Percentiles rank a stretch among this genome's conserved stretches.
These are phyloP conservation scores for Camellia lanceoleosa DNA, from an alignment of 148 eudicot genomes.

Conservation along the genomic window DNA sequence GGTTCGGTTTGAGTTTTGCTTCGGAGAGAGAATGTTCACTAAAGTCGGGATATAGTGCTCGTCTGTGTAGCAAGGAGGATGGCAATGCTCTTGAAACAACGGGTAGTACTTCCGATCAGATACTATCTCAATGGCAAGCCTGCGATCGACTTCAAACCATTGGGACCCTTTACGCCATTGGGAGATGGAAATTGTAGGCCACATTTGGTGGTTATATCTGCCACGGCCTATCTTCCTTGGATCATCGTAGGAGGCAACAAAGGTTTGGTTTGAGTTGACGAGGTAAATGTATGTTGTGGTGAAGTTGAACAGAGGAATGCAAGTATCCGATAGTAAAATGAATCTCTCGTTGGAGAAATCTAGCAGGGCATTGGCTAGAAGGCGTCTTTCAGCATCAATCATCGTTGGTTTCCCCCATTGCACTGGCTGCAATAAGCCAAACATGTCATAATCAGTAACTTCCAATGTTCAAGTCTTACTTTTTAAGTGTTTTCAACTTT, in stretches of 20 bases:
- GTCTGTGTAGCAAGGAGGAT: conserved; percentile 20
- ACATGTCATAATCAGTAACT: too few relatives aligned
- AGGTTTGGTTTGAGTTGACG: conserved; percentile 6
- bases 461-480: too few relatives aligned
- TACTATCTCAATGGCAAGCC: conserved; percentile 8
- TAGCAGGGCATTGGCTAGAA: conserved; percentile 21
- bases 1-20: conserved; percentile 26
- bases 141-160: conserved; percentile 15
- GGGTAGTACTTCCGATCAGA: conserved; percentile 16
- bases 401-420: conserved; percentile 21
- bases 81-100: conserved; percentile 3
- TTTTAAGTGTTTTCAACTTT: too few relatives aligned
- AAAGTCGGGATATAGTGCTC: conserved; percentile 21
- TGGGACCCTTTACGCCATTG: conserved; percentile 22
- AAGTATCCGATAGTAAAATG: conserved; percentile 17
- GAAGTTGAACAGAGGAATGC: conserved; percentile 24
- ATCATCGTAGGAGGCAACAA: conserved; percentile 8
- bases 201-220: conserved; percentile 10
- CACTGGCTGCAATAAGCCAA: conserved; percentile 12
- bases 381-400: conserved; percentile 21
- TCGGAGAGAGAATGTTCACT: background rate
- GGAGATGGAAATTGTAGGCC: background rate
- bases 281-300: conserved; percentile 13
- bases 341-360: conserved; percentile 21
- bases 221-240: conserved; percentile 14